A percentile compares a stretch with the other conserved stretches of the same genome.
Conservation (phyloP, 2,329 filamentous ascomycete species). For the Neonectria sp. region DNA sequence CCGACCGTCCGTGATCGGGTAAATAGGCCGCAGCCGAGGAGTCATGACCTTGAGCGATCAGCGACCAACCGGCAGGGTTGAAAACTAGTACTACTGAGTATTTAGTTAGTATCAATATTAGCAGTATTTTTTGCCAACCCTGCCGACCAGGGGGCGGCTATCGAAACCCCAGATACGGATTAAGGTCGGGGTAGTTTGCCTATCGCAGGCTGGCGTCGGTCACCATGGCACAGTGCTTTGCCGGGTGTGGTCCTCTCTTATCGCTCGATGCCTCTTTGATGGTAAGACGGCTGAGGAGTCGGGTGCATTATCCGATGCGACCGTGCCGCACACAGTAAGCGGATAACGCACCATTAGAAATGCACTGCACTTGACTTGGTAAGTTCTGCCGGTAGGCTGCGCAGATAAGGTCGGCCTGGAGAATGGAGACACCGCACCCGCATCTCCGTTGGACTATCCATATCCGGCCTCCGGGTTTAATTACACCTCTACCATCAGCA, state of each 20-base stretch:
- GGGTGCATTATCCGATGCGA: slow-evolving; percentile 22
- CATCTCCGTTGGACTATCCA: slow-evolving; percentile 16
- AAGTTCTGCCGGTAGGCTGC: too few species aligned
- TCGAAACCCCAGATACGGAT: background rate
- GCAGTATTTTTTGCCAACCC: too few species aligned
- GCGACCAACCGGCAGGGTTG: background rate
- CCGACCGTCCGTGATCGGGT: background rate
- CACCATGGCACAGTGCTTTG: slow-evolving; percentile 5
- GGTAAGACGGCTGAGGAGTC: background rate
- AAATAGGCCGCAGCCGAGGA: background rate
- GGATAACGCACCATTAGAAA: slow-evolving; percentile 12
- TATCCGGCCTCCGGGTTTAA: slow-evolving; percentile 6
- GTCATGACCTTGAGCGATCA: background rate
- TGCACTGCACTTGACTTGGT: background rate
- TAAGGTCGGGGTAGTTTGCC: background rate
- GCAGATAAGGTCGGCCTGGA: background rate
- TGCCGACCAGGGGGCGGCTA: background rate
- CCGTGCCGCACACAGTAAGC: background rate
- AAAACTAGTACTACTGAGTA: too few species aligned
- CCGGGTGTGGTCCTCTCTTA: background rate
- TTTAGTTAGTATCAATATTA: too few species aligned
- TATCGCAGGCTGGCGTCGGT: slow-evolving; percentile 8
- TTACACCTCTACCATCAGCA: background rate
- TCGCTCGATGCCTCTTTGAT: background rate
- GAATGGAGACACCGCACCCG: background rate